phyloP scores from a whole-genome alignment of 2,329 filamentous ascomycete genomes.

The Fonsecaea multimorphosa region DNA sequence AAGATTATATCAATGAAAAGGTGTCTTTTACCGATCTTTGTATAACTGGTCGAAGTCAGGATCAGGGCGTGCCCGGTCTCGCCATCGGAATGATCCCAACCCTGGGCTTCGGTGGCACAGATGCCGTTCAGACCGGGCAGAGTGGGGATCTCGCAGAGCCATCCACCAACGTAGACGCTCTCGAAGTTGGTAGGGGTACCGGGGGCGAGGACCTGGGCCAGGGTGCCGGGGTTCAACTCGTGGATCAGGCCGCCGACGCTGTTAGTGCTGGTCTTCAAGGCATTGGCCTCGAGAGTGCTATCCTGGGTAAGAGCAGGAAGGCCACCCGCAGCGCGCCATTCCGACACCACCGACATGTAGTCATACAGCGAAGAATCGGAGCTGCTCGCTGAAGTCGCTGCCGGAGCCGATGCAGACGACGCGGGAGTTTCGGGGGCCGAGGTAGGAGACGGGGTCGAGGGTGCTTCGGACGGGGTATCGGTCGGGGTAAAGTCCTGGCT shows the following conservation, averaged over 20 bases:
- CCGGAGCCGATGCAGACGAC: conserved; percentile 9
- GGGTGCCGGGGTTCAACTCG: conserved; percentile 38
- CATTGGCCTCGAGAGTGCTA: conserved; percentile 37
- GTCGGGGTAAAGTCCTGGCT: not conserved
- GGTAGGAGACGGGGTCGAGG: conserved; percentile 60
- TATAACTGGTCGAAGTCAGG: conserved; percentile 26
- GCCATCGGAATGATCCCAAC: conserved; percentile 36
- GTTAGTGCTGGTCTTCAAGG: conserved; percentile 36
- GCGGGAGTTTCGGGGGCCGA: conserved; percentile 41
- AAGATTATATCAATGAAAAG: too few species aligned
- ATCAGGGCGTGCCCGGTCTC: conserved; percentile 38
- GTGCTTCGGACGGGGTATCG: conserved; percentile 46
- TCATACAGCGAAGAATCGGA: conserved; percentile 12
- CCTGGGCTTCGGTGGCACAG: conserved; percentile 32
- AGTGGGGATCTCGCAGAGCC: conserved; percentile 39
- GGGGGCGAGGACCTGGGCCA: conserved; percentile 40
- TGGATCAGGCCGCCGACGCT: conserved; percentile 34
- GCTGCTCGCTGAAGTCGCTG: conserved; percentile 3
- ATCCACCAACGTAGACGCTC: conserved; percentile 39
- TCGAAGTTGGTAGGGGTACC: conserved; percentile 36
- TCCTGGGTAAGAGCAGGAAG: conserved; percentile 30
- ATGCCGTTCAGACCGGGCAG: conserved; percentile 36
- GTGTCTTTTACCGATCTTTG: conserved; percentile 37
- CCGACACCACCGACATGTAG: conserved; percentile 35
- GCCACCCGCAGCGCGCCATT: conserved; percentile 35